Evolutionary conservation across 2,329 filamentous ascomycete species (phyloP), one percentile per base, ranked within the genome.

Genomic region (Alternaria sp.): DNA sequence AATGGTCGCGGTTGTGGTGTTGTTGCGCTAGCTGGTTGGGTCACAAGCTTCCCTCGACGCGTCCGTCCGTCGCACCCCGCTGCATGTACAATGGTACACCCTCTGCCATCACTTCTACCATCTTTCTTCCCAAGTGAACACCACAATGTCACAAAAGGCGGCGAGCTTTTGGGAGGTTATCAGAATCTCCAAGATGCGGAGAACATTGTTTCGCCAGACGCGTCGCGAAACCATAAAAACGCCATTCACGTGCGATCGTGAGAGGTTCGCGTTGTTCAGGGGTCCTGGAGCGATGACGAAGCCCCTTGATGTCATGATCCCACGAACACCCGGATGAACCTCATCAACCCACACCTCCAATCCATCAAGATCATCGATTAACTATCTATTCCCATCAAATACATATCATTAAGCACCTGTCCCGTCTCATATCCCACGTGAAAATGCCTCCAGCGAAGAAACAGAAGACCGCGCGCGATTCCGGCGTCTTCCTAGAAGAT

Each of bases 361-460:
- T 40, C 19, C 19, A 17, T 47, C 30, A 40, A 17, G 30, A 32
- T 17, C 21, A 54, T 44, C 12, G 7, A 0, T 10, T 11, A 28
- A 12, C n/a, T 19, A 59, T 36, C 11, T 40, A 10, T 28, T 9
- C 12, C 9, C 25, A 21, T 54, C 26, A 4, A 19, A 43, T 17
- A 21, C 21, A 26, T 21, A 12, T 7, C 8, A 43, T 40, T n/a
- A 8, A 25, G 36, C 1, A 12, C 19, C 5, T 28, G 13, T 30
- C 30, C 8, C 19, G 32, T 56, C 43, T 13, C 26, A 25, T 17
- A 7, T 32, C 7, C 10, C n/a, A 25, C 26, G 26, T 56, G 25
- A 58, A 57, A 9, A 70, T 70, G 68, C 61, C 60, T 19, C 19
- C 57, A 19, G 26, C 60, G 5, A 70, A 69, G 59, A 59, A 57